Conservation (phyloP, 192 early-diverging fungal genomes). For the Mortierella claussenii region DNA sequence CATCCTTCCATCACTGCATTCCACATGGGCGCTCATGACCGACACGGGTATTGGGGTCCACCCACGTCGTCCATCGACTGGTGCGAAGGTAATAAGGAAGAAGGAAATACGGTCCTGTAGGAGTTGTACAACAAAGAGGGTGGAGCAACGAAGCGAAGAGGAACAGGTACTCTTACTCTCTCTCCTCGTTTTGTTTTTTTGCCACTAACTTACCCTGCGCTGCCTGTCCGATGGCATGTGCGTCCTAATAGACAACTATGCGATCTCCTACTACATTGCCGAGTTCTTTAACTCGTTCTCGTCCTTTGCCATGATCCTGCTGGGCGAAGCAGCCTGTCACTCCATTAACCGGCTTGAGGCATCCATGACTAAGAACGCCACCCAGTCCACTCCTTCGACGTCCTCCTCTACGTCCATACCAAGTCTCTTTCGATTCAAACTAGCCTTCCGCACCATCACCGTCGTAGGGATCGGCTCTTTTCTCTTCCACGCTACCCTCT, state of each 20-base stretch:
- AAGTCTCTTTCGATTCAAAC: conserved; percentile 57
- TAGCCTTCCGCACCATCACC: conserved; percentile 68
- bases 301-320: conserved; percentile 72
- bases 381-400: background rate
- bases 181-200: too few relatives aligned
- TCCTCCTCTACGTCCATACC: conserved; percentile 10
- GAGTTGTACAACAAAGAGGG: too few relatives aligned
- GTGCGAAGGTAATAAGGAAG: conserved; percentile 38
- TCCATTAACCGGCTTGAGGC: conserved; percentile 27
- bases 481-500: conserved; percentile 81
- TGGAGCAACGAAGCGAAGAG: too few relatives aligned
- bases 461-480: conserved; percentile 83
- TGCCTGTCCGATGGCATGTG: too few relatives aligned
- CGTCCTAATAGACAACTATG: conserved; percentile 59
- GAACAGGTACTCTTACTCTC: too few relatives aligned
- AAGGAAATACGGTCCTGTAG: too few relatives aligned
- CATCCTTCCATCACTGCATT: conserved; percentile 1
- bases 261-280: conserved; percentile 59
- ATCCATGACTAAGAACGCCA: conserved; percentile 2
- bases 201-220: too few relatives aligned
- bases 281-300: conserved; percentile 76
- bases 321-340: conserved; percentile 63
- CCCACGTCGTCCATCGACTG: conserved; percentile 67
- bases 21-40: conserved; percentile 9
- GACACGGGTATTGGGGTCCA: conserved; percentile 59